A percentile compares a stretch with the other conserved stretches of the same genome.
Evolutionary conservation across 345 rosid species (phyloP).

Genomic region (Cardamine resedifolia): DNA sequence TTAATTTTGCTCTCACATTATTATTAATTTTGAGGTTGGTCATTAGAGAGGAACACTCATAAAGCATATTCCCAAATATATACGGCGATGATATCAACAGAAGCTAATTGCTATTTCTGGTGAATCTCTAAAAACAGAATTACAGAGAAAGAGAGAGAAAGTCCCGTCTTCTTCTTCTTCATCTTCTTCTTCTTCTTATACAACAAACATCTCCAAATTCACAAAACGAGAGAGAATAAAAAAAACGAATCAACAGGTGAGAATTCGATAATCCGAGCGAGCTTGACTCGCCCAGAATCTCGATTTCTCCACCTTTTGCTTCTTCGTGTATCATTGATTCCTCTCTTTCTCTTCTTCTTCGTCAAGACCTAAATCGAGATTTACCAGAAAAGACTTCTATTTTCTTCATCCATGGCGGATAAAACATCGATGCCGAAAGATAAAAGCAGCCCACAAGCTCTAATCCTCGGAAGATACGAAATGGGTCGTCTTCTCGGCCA

Average conservation of each 20-base stretch:
- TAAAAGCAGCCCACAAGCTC: constrained; percentile 38
- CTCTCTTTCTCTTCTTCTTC: not conserved
- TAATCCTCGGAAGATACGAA: constrained; percentile 73
- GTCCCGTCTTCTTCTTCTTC: constrained; percentile 12
- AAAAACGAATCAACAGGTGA: constrained; percentile 10
- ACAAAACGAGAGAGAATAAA: constrained; percentile 10
- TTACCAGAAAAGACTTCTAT: not conserved
- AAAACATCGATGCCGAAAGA: constrained; percentile 29
- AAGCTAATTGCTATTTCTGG: constrained; percentile 29
- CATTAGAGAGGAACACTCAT: not conserved
- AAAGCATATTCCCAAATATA: constrained; percentile 34
- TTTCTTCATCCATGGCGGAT: constrained; percentile 22
- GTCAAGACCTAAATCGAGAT: not conserved
- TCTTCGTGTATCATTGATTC: not conserved
- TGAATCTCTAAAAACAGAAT: constrained; percentile 21
- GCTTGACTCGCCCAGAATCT: constrained; percentile 35
- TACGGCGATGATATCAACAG: constrained; percentile 28
- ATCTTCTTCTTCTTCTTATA: constrained; percentile 10
- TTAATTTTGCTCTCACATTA: not conserved
- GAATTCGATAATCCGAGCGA: constrained; percentile 34
- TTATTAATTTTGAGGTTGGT: not conserved
- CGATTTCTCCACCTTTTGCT: constrained; percentile 29
- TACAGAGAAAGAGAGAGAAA: constrained; percentile 20
- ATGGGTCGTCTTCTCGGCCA: constrained; percentile 77
- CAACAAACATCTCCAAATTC: not conserved